Base-by-base conservation (phyloP, 2,329 filamentous ascomycete genomes). In the Epichloe aotearoae region DNA sequence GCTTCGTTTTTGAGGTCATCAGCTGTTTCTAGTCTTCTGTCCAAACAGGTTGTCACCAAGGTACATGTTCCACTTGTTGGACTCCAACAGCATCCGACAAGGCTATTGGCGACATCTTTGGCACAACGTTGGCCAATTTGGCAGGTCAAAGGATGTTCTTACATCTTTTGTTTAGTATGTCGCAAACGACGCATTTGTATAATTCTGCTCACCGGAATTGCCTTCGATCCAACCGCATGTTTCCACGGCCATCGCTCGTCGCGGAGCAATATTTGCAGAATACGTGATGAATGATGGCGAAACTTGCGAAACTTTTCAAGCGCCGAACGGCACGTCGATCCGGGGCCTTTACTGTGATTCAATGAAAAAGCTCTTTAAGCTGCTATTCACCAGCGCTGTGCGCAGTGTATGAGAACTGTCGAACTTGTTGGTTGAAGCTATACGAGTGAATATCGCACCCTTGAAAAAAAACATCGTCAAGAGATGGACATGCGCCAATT, bases 1-100 rank as follows among this genome's bases (percentile, higher is more conserved):
- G 20, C 33, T 14, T 44, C 46, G 8, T 44, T 36, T 7, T 36
- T n/a, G 17, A 23, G 34, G 14, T 23, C 5, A 19, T 38, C 43
- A 19, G 26, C 23, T 17, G 20, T 40, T 8, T 5, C 33, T 4
- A 44, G 26, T 19, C 40, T 36, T 12, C 48, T 49, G 39, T 58
- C 55, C 4, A 57, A 12, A 36, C 57, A 59, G 20, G 49, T 50
- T 17, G 54, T 59, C 23, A 51, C 52, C 23, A 59, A 45, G 14
- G 23, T 38, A 34, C 57, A 59, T 5, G 23, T 46, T 5, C 41
- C 52, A 12, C 23, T 46, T 8, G 26, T 42, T 12, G 50, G 34
- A 30, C 42, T 55, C 56, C 56, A 57, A 46, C 57, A 59, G 44
- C 57, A 59, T 19, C 55, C 56, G 14, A 59, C 52, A n/a, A 59